Evolutionary conservation across 352 stramenopile species (phyloP), one percentile per base, ranked within the genome.

Genomic region (Phytopythium kandeliae): DNA sequence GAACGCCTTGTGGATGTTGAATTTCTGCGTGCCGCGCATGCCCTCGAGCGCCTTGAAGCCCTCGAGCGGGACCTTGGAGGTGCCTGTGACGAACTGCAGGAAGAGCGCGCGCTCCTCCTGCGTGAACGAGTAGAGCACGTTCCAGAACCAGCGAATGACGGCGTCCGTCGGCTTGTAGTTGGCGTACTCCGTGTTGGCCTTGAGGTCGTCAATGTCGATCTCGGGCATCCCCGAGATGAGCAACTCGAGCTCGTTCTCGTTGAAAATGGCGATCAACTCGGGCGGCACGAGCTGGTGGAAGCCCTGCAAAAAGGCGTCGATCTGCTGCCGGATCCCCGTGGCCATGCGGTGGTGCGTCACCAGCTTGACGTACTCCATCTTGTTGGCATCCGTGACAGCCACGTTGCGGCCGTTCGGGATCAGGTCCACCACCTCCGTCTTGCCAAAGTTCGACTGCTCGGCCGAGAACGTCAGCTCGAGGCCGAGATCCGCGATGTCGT

Each of bases 291-390:
- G 51, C 51, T 97, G 86, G 52, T 97, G 90, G 46, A 98, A 96
- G 13, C 92, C 91, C 45, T 82, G 76, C 1, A 97, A 63, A 56
- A 98, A 96, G 17, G 81, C 75, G 51, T 96, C 84, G 45, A 97
- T 90, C 51, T 97, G 97, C 63, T 95, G 89, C 15, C 92, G 85
- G 57, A 99, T 99, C 22, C 93, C 91, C 22, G 94, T 98, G 31
- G 97, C 98, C 96, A 99, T 99, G n/a, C 96, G 86, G 72, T 99
- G 96, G 63, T 99, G 90, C 45, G 96, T 98, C 53, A 99, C 94
- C 5, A 96, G 62, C 50, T 94, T 85, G 11, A 97, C 85, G 57
- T 97, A 98, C 44, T 97, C 85, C 69, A 95, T 88, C 74, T 97
- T 97, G 82, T 97, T 98, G 17, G 78, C 86, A 48, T 97, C 85